phyloP scores from a whole-genome alignment of 2,329 filamentous ascomycete species.

The Colletotrichum nymphaeae region DNA sequence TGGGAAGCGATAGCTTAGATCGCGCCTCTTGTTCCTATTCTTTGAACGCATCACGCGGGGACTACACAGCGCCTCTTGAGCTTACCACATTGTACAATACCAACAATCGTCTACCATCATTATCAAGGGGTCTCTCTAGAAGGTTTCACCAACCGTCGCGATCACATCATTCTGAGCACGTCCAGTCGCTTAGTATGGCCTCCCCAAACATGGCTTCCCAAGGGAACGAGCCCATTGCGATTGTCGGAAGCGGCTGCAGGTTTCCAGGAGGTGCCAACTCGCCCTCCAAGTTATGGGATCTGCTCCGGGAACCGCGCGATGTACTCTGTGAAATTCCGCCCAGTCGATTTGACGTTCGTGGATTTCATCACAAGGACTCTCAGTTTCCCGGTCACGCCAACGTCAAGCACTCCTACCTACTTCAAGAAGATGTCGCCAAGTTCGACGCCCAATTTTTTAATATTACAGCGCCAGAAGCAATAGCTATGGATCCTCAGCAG shows the following conservation, averaged over 20 bases:
- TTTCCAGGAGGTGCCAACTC: slow-evolving; percentile 38
- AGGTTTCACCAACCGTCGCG: too few relatives aligned
- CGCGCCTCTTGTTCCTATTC: background rate
- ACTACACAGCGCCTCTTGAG: background rate
- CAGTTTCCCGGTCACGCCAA: slow-evolving; percentile 35
- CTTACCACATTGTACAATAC: background rate
- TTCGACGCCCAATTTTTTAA: slow-evolving; percentile 45
- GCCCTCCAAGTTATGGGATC: slow-evolving; percentile 37
- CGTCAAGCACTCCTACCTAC: slow-evolving; percentile 37
- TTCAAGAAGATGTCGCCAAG: slow-evolving; percentile 35
- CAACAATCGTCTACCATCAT: background rate
- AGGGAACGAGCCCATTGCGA: slow-evolving; percentile 38
- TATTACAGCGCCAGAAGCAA: slow-evolving; percentile 41
- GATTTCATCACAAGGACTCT: background rate
- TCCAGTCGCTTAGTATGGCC: background rate
- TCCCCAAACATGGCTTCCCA: too few relatives aligned
- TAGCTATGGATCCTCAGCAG: slow-evolving; percentile 47
- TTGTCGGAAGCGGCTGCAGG: slow-evolving; percentile 38
- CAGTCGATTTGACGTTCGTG: background rate
- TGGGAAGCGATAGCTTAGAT: background rate
- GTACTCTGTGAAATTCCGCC: background rate
- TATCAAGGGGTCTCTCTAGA: too few relatives aligned
- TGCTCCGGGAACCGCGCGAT: slow-evolving; percentile 32
- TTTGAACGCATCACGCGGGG: background rate
- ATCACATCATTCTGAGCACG: background rate